Conservation (phyloP, 768 basidiomycete genomes). For the Lactifluus piperatus region DNA sequence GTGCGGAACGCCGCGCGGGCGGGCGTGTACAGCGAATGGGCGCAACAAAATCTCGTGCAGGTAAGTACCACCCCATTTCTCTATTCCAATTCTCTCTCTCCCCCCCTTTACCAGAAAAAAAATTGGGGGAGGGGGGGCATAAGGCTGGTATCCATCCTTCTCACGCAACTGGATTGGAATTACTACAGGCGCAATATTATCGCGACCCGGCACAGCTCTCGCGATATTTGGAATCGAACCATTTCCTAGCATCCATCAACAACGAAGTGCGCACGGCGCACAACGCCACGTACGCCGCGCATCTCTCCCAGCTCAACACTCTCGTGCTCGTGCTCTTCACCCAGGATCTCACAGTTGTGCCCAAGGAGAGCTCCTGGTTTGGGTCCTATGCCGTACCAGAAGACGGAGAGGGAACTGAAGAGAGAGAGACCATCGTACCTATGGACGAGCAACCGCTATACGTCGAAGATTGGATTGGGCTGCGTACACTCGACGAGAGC, state of each 20-base stretch:
- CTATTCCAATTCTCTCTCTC: neutral
- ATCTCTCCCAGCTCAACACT: no score
- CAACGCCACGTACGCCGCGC: no score
- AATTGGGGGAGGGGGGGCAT: no score
- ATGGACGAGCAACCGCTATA: constrained; percentile 72
- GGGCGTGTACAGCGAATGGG: no score
- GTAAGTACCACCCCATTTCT: constrained; percentile 27
- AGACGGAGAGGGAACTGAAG: no score
- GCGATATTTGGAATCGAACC: constrained; percentile 49
- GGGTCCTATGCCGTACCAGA: constrained; percentile 49
- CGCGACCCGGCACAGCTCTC: constrained; percentile 59
- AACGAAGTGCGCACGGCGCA: constrained; percentile 51
- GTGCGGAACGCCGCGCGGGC: no score
- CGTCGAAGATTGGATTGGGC: constrained; percentile 72
- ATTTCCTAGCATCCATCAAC: constrained; percentile 70
- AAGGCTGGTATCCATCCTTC: no score
- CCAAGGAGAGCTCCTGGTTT: constrained; percentile 84
- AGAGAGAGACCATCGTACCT: no score
- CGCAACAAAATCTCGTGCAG: constrained; percentile 68
- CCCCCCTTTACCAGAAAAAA: no score
- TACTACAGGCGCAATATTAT: constrained; percentile 70
- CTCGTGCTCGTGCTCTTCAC: constrained; percentile 69
- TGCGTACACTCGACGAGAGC: constrained; percentile 59
- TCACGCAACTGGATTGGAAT: neutral
- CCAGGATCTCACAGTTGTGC: constrained; percentile 67